Base-by-base conservation (phyloP, 2,329 filamentous ascomycete genomes). In the Sodiomyces alkalinus region DNA sequence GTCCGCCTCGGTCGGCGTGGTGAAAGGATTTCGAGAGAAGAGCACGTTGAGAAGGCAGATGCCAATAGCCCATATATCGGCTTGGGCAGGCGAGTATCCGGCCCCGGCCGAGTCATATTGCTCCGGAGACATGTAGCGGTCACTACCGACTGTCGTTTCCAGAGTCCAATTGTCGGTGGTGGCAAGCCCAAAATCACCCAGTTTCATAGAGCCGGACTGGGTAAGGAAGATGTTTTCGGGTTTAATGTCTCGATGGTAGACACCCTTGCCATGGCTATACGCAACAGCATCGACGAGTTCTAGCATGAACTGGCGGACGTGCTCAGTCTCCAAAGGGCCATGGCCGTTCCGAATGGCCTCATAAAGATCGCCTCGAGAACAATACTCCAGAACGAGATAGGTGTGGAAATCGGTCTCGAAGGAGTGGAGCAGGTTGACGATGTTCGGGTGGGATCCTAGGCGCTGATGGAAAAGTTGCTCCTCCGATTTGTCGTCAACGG, bases 71-170 rank as follows among this genome's bases (percentile, higher is more conserved):
- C 90, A 98, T 42, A 94, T 75, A 51, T 98, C 90, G 28, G 90
- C 90, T 56, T 90, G 74, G 25, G 82, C 81, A 26, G 90, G 86
- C 31, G 83, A 87, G 58, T 98, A 98, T 34, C 90, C 90, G 37
- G 70, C 73, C 37, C 76, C 77, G 41, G 76, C 73, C 29, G 86
- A 85, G 51, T 96, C 87, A 45, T 90, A 96, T 55, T 98, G 90
- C 56, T 98, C 90, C 5, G 90, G 90, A 31, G 90, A 86, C 90
- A 98, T 98, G 60, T 98, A 98, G 31, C 90, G 83, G 50, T 98
- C 90, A 50, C 90, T 96, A 40, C 90, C 90, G 26, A 98, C 90
- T 36, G 81, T 90, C 38, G 79, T 77, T 61, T 98, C 90, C 44
- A 80, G 80, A 15, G 82, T 92, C 85, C 83, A 93, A 42, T 74